phyloP scores from a whole-genome alignment of 2,329 filamentous ascomycete genomes.

The Aspergillus sp. region DNA sequence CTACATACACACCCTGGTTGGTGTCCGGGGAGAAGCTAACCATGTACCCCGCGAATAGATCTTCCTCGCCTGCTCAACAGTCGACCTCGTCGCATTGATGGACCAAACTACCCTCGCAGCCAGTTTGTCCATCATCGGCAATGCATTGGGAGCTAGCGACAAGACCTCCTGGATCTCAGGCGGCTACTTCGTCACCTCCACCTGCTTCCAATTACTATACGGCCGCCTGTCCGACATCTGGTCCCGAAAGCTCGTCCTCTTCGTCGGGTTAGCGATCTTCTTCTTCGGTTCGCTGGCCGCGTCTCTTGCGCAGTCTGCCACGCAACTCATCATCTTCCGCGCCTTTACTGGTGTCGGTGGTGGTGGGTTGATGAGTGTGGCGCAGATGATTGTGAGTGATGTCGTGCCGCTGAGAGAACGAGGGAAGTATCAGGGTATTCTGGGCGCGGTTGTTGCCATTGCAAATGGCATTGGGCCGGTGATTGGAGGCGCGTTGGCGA shows the following conservation, averaged over 20 bases:
- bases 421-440: slow-evolving; percentile 54
- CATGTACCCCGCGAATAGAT: slow-evolving; percentile 35
- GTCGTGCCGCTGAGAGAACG: slow-evolving; percentile 53
- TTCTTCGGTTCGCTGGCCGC: slow-evolving; percentile 53
- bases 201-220: slow-evolving; percentile 59
- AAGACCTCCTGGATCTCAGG: slow-evolving; percentile 51
- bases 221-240: slow-evolving; percentile 56
- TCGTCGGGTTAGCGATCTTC: slow-evolving; percentile 49
- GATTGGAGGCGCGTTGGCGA: slow-evolving; percentile 47
- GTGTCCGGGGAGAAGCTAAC: no score
- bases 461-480: slow-evolving; percentile 51
- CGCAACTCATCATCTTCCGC: slow-evolving; percentile 55
- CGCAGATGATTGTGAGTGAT: slow-evolving; percentile 58
- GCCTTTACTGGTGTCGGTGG: slow-evolving; percentile 54
- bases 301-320: slow-evolving; percentile 49
- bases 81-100: slow-evolving; percentile 51
- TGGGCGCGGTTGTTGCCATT: slow-evolving; percentile 47
- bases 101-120: slow-evolving; percentile 53
- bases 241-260: slow-evolving; percentile 52
- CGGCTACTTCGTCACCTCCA: slow-evolving; percentile 58
- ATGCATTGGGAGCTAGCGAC: slow-evolving; percentile 43
- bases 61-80: slow-evolving; percentile 51
- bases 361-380: slow-evolving; percentile 53
- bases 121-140: slow-evolving; percentile 50
- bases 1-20: slow-evolving; percentile 1